Conservation (phyloP, 345 rosid species). For the Pugionium dolabratum region DNA sequence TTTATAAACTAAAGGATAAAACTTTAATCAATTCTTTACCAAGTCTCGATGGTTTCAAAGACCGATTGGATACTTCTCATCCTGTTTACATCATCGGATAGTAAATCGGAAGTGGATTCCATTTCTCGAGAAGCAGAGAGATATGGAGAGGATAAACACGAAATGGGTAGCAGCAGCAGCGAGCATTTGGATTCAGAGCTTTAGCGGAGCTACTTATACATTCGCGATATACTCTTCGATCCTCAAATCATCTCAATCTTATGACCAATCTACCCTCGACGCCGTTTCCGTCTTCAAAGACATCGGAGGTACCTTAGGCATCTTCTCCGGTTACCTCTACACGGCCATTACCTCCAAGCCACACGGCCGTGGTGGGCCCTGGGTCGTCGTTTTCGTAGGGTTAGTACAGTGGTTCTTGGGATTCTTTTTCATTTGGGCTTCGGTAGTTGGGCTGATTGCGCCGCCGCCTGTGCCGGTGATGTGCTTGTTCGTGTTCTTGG, state of each 20-base stretch:
- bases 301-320: slow-evolving; percentile 83
- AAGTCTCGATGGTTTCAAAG: neutral
- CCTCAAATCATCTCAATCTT: slow-evolving; percentile 78
- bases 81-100: neutral
- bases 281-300: slow-evolving; percentile 91
- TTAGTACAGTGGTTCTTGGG: slow-evolving; percentile 71
- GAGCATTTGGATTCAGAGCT: slow-evolving; percentile 90
- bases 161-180: slow-evolving; percentile 85
- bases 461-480: slow-evolving; percentile 67
- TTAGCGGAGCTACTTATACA: slow-evolving; percentile 74
- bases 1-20: neutral
- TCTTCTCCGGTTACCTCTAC: slow-evolving; percentile 79
- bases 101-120: neutral
- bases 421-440: slow-evolving; percentile 81
- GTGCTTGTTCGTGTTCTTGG: slow-evolving; percentile 72
- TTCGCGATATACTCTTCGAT: slow-evolving; percentile 75
- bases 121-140: neutral
- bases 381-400: slow-evolving; percentile 69
- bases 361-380: slow-evolving; percentile 53
- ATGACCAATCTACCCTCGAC: slow-evolving; percentile 92
- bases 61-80: slow-evolving; percentile 6
- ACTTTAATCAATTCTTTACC: neutral
- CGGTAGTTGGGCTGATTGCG: slow-evolving; percentile 65
- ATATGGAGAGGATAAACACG: slow-evolving; percentile 43
- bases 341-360: slow-evolving; percentile 46